Evolutionary conservation across 169 alveolate genomes (phyloP).

Genomic region (Plasmodium chabaudi): DNA sequence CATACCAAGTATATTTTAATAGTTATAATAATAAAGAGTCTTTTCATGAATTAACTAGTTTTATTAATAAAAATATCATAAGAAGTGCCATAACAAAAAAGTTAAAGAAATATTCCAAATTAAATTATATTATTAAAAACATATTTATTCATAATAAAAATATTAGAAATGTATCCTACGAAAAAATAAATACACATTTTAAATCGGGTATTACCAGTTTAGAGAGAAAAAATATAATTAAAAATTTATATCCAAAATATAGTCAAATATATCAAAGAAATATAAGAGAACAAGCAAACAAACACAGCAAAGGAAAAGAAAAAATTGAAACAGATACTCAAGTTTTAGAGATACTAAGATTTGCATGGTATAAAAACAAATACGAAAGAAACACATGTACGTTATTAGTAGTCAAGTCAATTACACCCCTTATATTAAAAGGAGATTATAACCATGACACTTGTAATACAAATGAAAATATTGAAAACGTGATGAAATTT

Average conservation of each 20-base stretch:
- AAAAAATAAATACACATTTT: background rate
- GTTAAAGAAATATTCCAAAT: conserved; percentile 25
- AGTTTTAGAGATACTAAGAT: conserved; percentile 25
- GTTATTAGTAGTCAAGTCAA: conserved; percentile 38
- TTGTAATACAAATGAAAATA: conserved; percentile 45
- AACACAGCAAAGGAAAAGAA: background rate
- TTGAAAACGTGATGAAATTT: conserved; percentile 20
- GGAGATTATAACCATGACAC: conserved; percentile 23
- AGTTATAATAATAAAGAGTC: conserved; percentile 6
- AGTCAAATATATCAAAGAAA: background rate
- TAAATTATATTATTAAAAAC: conserved; percentile 16
- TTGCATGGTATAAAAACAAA: conserved; percentile 42
- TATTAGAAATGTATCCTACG: conserved; percentile 41
- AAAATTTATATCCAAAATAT: no score
- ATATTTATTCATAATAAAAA: conserved; percentile 16
- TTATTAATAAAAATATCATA: conserved; percentile 51
- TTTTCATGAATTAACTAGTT: conserved; percentile 48
- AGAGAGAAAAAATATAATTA: background rate
- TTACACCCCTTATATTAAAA: conserved; percentile 31
- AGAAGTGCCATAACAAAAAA: conserved; percentile 16
- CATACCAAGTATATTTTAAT: conserved; percentile 45
- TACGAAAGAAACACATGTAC: background rate
- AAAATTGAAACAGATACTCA: no score
- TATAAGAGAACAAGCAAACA: background rate
- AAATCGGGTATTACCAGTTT: background rate